phyloP scores from a whole-genome alignment of 345 rosid genomes.

The Boechera retrofracta region DNA sequence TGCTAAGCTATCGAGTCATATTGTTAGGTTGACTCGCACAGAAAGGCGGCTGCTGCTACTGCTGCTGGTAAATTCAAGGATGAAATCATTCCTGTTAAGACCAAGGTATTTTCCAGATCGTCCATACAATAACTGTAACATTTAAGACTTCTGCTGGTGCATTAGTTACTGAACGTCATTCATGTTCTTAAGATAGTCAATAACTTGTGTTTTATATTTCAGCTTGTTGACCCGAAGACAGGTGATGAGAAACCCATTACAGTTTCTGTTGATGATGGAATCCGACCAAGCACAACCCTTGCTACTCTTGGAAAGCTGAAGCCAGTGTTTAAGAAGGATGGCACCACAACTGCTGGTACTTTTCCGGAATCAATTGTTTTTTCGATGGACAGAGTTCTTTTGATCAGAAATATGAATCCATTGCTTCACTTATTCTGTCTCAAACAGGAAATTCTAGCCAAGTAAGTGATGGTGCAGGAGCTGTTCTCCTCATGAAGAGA shows the following conservation, averaged over 20 bases:
- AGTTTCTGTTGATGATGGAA: slow-evolving; percentile 93
- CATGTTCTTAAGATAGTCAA: slow-evolving; percentile 9
- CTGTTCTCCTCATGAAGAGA: slow-evolving; percentile 97
- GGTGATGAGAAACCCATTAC: slow-evolving; percentile 81
- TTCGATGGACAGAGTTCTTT: not conserved
- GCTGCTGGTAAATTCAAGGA: slow-evolving; percentile 92
- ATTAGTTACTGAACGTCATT: slow-evolving; percentile 14
- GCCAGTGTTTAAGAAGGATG: slow-evolving; percentile 93
- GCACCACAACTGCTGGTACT: slow-evolving; percentile 95
- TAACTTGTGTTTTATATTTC: slow-evolving; percentile 41
- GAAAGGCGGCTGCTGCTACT: slow-evolving; percentile 99
- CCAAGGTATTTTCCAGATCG: slow-evolving; percentile 66
- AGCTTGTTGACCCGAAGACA: slow-evolving; percentile 96
- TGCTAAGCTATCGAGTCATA: slow-evolving; percentile 19
- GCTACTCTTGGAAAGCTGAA: slow-evolving; percentile 77
- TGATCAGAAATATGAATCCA: not conserved
- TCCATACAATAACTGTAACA: not conserved
- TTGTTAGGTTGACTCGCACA: slow-evolving; percentile 91
- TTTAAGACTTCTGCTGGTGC: slow-evolving; percentile 1
- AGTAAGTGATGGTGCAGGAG: slow-evolving; percentile 97
- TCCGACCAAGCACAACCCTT: slow-evolving; percentile 73
- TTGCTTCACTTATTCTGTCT: slow-evolving; percentile 9
- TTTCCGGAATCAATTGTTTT: not conserved
- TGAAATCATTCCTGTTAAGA: slow-evolving; percentile 89
- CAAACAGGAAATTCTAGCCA: slow-evolving; percentile 94